Evolutionary conservation across 1,284 basidiomycete species (phyloP).

Genomic region (Trametes hirsuta): DNA sequence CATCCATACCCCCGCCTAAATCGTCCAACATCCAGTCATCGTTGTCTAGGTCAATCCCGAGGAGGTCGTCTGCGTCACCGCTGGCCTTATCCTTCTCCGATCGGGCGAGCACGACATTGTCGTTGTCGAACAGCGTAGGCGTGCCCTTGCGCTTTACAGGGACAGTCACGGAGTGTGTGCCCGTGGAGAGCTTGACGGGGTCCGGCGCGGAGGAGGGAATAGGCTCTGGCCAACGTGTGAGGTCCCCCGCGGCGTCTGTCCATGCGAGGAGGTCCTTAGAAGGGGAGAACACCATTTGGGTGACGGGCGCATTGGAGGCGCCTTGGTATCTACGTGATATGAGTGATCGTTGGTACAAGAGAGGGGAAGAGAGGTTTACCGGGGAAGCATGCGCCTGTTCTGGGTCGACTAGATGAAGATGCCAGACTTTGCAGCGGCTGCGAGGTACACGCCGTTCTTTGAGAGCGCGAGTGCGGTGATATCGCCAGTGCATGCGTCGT

Average conservation of each 20-base stretch:
- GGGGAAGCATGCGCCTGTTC: constrained; percentile 58
- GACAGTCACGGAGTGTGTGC: constrained; percentile 40
- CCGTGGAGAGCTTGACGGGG: constrained; percentile 58
- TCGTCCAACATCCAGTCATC: constrained; percentile 90
- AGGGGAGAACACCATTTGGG: constrained; percentile 83
- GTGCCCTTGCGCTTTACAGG: constrained; percentile 43
- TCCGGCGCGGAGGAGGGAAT: constrained; percentile 71
- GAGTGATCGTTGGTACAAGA: no score
- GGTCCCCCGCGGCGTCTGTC: constrained; percentile 78
- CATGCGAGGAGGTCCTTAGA: constrained; percentile 84
- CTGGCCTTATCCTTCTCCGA: constrained; percentile 38
- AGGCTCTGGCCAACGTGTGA: constrained; percentile 80
- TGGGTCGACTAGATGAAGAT: constrained; percentile 73
- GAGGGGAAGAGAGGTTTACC: constrained; percentile 40
- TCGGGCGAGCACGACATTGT: constrained; percentile 40
- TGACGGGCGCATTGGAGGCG: constrained; percentile 53
- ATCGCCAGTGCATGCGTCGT: constrained; percentile 59
- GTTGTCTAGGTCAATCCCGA: constrained; percentile 46
- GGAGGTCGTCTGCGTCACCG: constrained; percentile 45
- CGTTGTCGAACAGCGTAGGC: constrained; percentile 53
- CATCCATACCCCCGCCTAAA: constrained; percentile 55
- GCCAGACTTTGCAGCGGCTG: constrained; percentile 66
- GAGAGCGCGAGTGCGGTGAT: constrained; percentile 86
- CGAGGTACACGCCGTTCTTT: constrained; percentile 91
- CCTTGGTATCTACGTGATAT: constrained; percentile 32